Evolutionary conservation across 2,329 filamentous ascomycete genomes (phyloP).

Genomic region (Aspergillus pseudotamarii): DNA sequence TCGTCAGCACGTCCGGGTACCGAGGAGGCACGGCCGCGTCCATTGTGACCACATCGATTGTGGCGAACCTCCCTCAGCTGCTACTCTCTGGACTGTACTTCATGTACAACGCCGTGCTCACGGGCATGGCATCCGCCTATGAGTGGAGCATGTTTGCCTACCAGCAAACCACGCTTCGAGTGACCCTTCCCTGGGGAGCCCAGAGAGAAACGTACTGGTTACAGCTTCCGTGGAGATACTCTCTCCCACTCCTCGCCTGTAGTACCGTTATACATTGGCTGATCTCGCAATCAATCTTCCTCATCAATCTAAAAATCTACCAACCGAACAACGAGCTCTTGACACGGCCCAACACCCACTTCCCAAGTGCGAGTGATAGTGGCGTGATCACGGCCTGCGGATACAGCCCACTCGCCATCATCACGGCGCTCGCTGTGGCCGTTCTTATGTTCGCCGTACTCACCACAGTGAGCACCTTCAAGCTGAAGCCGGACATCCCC

Average conservation of each 20-base stretch:
- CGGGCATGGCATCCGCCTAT: slow-evolving; percentile 47
- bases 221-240: slow-evolving; percentile 47
- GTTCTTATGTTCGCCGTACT: neutral
- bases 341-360: neutral
- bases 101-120: slow-evolving; percentile 40
- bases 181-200: slow-evolving; percentile 43
- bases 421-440: neutral
- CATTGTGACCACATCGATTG: slow-evolving; percentile 14
- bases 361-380: neutral
- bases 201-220: slow-evolving; percentile 51
- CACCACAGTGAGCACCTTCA: neutral
- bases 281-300: slow-evolving; percentile 49
- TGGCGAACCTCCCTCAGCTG: slow-evolving; percentile 38
- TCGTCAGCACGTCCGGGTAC: neutral
- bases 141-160: slow-evolving; percentile 51
- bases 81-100: slow-evolving; percentile 37
- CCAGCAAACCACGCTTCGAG: slow-evolving; percentile 44
- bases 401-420: neutral
- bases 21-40: neutral
- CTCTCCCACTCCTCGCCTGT: slow-evolving; percentile 39
- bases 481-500: neutral
- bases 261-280: slow-evolving; percentile 50
- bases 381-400: neutral
- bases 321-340: neutral
- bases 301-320: slow-evolving; percentile 2